phyloP scores from a whole-genome alignment of 164 flowering plant species.

The Hamamelis virginiana region DNA sequence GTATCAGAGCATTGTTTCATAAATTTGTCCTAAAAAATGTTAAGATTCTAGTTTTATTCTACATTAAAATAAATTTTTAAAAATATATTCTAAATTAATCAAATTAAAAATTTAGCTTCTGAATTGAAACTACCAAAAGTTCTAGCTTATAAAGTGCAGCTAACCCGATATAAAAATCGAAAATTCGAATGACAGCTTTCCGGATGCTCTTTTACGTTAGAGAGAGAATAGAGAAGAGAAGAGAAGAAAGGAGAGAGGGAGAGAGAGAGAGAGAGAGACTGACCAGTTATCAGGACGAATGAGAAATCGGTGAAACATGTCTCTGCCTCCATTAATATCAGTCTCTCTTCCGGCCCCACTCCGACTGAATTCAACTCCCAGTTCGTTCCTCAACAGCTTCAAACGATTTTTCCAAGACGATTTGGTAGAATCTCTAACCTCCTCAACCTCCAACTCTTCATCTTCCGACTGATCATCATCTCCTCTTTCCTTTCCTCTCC shows the following conservation, averaged over 20 bases:
- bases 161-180: no score
- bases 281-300: conserved; percentile 35
- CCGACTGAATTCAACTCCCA: conserved; percentile 9
- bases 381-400: conserved; percentile 19
- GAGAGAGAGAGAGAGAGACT: conserved; percentile 1
- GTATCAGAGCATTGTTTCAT: no score
- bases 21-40: no score
- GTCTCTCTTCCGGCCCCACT: conserved; percentile 10
- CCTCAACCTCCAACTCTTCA: conserved; percentile 35
- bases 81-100: no score
- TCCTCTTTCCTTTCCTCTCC: conserved; percentile 6
- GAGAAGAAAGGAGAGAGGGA: background rate
- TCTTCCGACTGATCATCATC: conserved; percentile 3
- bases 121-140: no score
- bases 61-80: no score
- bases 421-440: conserved; percentile 28
- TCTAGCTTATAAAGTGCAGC: no score
- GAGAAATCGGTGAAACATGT: conserved; percentile 17
- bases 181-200: no score
- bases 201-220: no score
- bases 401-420: conserved; percentile 33
- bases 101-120: no score
- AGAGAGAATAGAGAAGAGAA: no score
- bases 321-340: conserved; percentile 15
- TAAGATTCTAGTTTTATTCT: no score